Conservation (phyloP, 2,329 filamentous ascomycete species). For the Trichoderma citrinoviride region DNA sequence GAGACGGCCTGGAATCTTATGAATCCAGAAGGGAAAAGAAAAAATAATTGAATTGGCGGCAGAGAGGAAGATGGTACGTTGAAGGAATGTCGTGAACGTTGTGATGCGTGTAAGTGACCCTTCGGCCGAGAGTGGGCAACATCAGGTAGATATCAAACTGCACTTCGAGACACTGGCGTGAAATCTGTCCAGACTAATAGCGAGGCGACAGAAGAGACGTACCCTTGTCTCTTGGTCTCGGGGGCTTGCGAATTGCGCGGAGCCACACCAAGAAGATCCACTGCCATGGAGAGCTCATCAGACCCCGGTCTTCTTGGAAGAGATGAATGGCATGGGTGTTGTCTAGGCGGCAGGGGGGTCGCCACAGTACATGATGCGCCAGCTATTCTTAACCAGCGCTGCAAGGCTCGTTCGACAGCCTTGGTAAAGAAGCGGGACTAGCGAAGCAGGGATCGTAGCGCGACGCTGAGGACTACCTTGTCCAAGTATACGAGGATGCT, state of each 20-base stretch:
- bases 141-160: conserved; percentile 30
- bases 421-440: conserved; percentile 32
- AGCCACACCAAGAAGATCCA: conserved; percentile 35
- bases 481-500: conserved; percentile 48
- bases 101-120: conserved; percentile 27
- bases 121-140: conserved; percentile 27
- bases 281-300: conserved; percentile 28
- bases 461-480: conserved; percentile 46
- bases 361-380: conserved; percentile 34
- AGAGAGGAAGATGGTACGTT: conserved; percentile 28
- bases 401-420: conserved; percentile 38
- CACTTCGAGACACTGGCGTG: conserved; percentile 16
- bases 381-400: conserved; percentile 45
- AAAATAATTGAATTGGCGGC: conserved; percentile 15
- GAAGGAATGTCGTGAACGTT: conserved; percentile 42
- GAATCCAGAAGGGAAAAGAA: conserved; percentile 22
- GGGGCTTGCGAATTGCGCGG: conserved; percentile 38
- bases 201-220: conserved; percentile 23
- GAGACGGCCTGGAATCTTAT: conserved; percentile 29
- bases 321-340: conserved; percentile 38
- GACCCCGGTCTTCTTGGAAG: conserved; percentile 31
- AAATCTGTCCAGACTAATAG: conserved; percentile 14
- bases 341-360: conserved; percentile 32
- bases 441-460: conserved; percentile 34
- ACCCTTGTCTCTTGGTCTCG: conserved; percentile 28